Percentiles rank a stretch among this genome's conserved stretches.
phyloP scores from a whole-genome alignment of 371 early-diverging fungal genomes.

The Capillidium heterosporum region DNA sequence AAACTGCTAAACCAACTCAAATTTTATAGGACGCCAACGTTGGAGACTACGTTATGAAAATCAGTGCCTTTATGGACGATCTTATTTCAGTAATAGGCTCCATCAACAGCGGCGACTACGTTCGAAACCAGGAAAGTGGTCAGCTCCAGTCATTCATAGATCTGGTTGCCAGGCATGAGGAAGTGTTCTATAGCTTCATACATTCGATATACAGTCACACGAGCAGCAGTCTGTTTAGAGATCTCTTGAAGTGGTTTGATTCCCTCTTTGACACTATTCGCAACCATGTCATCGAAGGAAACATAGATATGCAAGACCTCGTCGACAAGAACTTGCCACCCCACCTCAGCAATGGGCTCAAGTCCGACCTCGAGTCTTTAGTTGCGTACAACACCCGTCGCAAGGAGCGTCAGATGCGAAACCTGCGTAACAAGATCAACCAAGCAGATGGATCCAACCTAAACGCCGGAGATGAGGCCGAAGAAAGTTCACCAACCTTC shows the following conservation, averaged over 20 bases:
- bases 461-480: not conserved
- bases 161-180: slow-evolving; percentile 29
- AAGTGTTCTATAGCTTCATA: slow-evolving; percentile 34
- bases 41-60: slow-evolving; percentile 31
- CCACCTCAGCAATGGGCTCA: not conserved
- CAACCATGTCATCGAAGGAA: not conserved
- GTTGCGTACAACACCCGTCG: not conserved
- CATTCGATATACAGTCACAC: slow-evolving; percentile 36
- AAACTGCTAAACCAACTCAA: not conserved
- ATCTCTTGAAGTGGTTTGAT: slow-evolving; percentile 20
- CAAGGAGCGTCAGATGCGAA: not conserved
- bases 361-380: not conserved
- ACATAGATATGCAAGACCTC: not conserved
- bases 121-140: not conserved
- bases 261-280: slow-evolving; percentile 10
- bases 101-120: slow-evolving; percentile 14
- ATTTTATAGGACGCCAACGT: slow-evolving; percentile 28
- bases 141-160: slow-evolving; percentile 9
- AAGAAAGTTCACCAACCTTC: not conserved
- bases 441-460: not conserved
- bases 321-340: not conserved
- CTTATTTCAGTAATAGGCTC: slow-evolving; percentile 29
- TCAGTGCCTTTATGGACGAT: slow-evolving; percentile 33
- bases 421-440: not conserved
- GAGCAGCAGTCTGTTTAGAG: slow-evolving; percentile 15